Evolutionary conservation across 768 basidiomycete species (phyloP).

Genomic region (Arthromyces matolae): DNA sequence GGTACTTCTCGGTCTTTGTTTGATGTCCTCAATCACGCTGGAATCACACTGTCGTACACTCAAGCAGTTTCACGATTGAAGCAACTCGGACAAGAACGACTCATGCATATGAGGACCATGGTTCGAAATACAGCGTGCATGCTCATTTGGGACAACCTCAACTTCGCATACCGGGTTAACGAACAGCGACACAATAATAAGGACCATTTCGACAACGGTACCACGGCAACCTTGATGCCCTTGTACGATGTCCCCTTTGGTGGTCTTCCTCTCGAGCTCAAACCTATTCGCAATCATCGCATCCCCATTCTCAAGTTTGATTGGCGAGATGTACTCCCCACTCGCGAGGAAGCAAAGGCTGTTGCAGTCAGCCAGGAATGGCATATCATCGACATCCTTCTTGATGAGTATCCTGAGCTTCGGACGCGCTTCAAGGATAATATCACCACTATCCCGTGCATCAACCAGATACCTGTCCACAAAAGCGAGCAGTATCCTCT

Average conservation of each 20-base stretch:
- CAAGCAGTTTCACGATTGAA: background rate
- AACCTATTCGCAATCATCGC: background rate
- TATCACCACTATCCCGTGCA: too few relatives aligned
- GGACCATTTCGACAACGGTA: background rate
- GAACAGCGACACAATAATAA: background rate
- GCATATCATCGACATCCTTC: too few relatives aligned
- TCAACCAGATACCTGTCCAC: too few relatives aligned
- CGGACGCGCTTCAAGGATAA: too few relatives aligned
- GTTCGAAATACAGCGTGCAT: background rate
- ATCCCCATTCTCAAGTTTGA: background rate
- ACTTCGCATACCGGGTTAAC: background rate
- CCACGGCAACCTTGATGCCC: background rate
- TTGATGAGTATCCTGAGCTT: too few relatives aligned
- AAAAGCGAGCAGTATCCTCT: too few relatives aligned
- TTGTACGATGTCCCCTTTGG: background rate
- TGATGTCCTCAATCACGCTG: background rate
- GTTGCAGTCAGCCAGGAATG: too few relatives aligned
- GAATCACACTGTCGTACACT: background rate
- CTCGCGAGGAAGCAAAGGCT: too few relatives aligned
- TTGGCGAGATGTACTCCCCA: too few relatives aligned
- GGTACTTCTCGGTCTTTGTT: background rate
- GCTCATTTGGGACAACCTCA: background rate
- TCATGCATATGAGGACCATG: background rate
- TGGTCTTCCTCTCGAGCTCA: background rate
- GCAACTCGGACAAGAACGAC: background rate